phyloP scores from a whole-genome alignment of 2,329 filamentous ascomycete species.

The Fusarium tuaranense region DNA sequence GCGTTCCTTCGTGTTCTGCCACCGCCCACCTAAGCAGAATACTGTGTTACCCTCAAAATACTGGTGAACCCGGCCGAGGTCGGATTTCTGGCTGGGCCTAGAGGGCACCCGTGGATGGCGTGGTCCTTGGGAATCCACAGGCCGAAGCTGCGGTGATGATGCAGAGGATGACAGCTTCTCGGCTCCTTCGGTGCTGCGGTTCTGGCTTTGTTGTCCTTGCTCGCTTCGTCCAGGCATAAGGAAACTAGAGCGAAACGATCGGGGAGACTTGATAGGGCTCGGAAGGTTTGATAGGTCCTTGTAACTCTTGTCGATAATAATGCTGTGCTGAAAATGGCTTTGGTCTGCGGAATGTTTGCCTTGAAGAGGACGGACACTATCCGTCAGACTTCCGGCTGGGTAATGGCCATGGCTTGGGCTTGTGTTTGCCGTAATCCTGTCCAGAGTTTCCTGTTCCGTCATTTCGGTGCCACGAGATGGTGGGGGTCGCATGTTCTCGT shows the following conservation, averaged over 20 bases:
- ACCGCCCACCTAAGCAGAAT: slow-evolving; percentile 86
- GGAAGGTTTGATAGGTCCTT: slow-evolving; percentile 63
- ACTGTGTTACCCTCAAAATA: slow-evolving; percentile 95
- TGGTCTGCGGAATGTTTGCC: slow-evolving; percentile 49
- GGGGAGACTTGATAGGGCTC: slow-evolving; percentile 76
- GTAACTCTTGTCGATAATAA: slow-evolving; percentile 71
- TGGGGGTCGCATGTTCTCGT: slow-evolving; percentile 69
- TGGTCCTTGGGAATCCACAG: slow-evolving; percentile 53
- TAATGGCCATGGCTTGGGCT: slow-evolving; percentile 75
- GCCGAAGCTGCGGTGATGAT: slow-evolving; percentile 76
- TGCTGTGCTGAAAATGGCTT: slow-evolving; percentile 57
- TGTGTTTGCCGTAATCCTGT: slow-evolving; percentile 78
- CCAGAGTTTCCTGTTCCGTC: slow-evolving; percentile 78
- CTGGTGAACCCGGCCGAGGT: slow-evolving; percentile 79
- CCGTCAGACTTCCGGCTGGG: slow-evolving; percentile 72
- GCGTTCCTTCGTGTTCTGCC: slow-evolving; percentile 88
- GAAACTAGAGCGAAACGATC: slow-evolving; percentile 82
- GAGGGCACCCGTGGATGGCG: slow-evolving; percentile 36
- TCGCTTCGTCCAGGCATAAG: slow-evolving; percentile 71
- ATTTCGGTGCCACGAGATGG: slow-evolving; percentile 84
- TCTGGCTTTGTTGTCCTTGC: slow-evolving; percentile 58
- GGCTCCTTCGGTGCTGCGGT: slow-evolving; percentile 73
- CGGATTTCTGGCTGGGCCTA: slow-evolving; percentile 38
- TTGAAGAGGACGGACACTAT: slow-evolving; percentile 84
- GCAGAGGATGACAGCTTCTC: slow-evolving; percentile 87